Conservation (phyloP, 768 basidiomycete genomes). For the Termitomyces sp. region DNA sequence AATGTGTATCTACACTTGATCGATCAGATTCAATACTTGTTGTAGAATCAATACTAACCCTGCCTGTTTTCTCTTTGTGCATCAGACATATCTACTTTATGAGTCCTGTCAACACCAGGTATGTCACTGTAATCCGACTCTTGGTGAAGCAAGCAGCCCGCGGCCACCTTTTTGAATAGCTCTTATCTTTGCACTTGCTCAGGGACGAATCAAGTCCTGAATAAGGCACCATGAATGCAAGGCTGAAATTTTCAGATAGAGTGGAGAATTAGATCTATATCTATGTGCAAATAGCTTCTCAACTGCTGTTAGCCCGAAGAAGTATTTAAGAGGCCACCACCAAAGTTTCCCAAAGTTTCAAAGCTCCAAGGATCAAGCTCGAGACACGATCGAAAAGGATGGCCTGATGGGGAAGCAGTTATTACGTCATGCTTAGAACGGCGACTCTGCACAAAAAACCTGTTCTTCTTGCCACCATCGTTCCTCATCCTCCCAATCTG, state of each 20-base stretch:
- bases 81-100: too few relatives aligned
- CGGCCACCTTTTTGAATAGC: not conserved
- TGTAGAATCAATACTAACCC: not conserved
- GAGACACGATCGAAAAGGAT: not conserved
- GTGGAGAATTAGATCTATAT: not conserved
- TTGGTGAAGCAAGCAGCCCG: not conserved
- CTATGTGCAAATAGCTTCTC: not conserved
- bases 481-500: conserved; percentile 4
- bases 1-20: not conserved
- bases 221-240: not conserved
- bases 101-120: not conserved
- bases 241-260: not conserved
- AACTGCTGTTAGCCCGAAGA: not conserved
- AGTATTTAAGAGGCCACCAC: not conserved
- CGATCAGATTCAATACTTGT: not conserved
- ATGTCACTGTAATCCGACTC: not conserved
- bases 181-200: not conserved
- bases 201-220: not conserved
- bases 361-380: not conserved
- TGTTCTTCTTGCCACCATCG: conserved; percentile 13
- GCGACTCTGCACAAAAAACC: not conserved
- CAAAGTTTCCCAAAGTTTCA: not conserved
- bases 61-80: not conserved
- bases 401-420: not conserved
- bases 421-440: conserved; percentile 14